Base-by-base conservation (phyloP, 352 stramenopile genomes). In the Elongisporangium senticosum region DNA sequence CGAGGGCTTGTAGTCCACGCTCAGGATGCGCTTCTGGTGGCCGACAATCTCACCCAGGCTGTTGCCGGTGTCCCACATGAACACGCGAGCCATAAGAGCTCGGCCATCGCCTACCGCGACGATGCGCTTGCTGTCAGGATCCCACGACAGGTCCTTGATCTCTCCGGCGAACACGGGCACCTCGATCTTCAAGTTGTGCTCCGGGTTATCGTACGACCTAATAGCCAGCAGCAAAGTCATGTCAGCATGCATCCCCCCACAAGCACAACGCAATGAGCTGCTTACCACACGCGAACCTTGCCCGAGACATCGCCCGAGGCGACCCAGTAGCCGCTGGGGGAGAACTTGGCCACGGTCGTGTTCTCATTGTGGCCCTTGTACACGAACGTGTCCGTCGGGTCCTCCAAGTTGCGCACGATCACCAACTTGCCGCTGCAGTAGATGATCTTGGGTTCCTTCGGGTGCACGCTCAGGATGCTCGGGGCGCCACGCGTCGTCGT, bases 61-160 rank as follows among this genome's bases (percentile, higher is more conserved):
- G 67, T 97, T 98, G 55, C 96, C 97, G 2, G 95, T 98, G 72
- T 99, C 97, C 95, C 96, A 99, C 78, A 97, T 96, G 72, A 99
- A 97, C 55, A 94, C 83, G 37, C 83, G 83, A 21, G 81, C 79
- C 75, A 90, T 87, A 23, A 92, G 52, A 14, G 77, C 67, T 51
- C 90, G 80, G 4, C 88, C 89, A 51, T 97, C 86, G 43, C 90
- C 90, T 20, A 96, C 87, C 7, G 84, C 88, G 20, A 96, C 84
- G 56, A 98, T 94, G 19, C 93, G 86, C 67, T 98, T 98, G 68
- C 87, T 97, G 63, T 99, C 96, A 1, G 79, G 77, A 68, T 99
- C 96, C 96, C 96, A 99, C 11, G 74, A 77, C 58, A 99, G 69
- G 70, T 98, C 96, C 59, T 97, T 96, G 63, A 98, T 90, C 55